Base-by-base conservation (phyloP, 1,284 basidiomycete genomes). In the Inonotus hispidus region DNA sequence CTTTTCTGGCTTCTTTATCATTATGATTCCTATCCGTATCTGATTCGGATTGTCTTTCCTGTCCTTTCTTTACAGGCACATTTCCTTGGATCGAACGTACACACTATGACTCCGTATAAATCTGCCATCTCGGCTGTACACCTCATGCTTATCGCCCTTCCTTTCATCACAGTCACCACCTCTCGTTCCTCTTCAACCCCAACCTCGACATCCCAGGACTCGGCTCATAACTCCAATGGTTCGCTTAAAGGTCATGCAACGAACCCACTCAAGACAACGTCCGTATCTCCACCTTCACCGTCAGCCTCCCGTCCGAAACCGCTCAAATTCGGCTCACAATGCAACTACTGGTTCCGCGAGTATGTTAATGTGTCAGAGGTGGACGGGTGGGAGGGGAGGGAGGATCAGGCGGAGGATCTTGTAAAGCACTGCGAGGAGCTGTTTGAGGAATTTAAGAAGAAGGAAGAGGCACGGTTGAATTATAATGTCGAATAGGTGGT, bases 121-220 rank as follows among this genome's bases (percentile, higher is more conserved):
- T 84, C 84, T 5, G 86, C 90, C 0, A 73, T 88, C 60, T 79
- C 87, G 2, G 77, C 82, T 1, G 82, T 85, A 2, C 82, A 91
- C 68, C 69, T 87, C n/a, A 75, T 79, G 0, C 78, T 90, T 11
- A 80, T 78, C 1, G 79, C 83, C 0, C 67, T 84, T 0, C 69
- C 69, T 25, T 82, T 75, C 64, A 70, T 85, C 63, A 80, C 74
- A 1, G 64, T 64, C 29, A 59, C 66, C 59, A 63, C 61, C 41
- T 47, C 25, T 21, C 64, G 62, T 61, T 54, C 14, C 62, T 59
- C 43, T 57, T 29, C n/a, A n/a, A n/a, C n/a, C n/a, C n/a, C n/a
- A n/a, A n/a, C n/a, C n/a, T n/a, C 14, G 27, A 21, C 25, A 37
- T 14, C 53, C 27, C 32, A 57, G 64, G 49, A 65, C 65, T 13